Base-by-base conservation (phyloP, 1,284 basidiomycete genomes). In the Cutaneotrichosporon cutaneum region DNA sequence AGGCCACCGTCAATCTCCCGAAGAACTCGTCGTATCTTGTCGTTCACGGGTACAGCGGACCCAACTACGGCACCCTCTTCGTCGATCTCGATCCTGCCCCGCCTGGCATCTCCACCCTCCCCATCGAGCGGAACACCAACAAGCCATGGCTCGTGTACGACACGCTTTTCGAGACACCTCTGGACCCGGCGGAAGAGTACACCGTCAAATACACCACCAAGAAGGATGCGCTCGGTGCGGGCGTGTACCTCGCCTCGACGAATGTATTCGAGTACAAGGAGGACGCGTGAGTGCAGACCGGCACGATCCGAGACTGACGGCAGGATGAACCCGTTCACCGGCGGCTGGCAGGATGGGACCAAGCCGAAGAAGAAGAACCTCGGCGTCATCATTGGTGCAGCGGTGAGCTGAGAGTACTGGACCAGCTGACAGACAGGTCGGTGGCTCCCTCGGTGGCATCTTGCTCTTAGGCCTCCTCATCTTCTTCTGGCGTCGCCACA, bases 81-180 rank as follows among this genome's bases (percentile, higher is more conserved):
- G 8, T 51, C 16, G 48, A 51, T 27, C 18, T 51, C 18, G 18
- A 27, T 3, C 48, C 48, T 18, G 27, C 48, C 11, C 48, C 48
- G 10, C 48, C 48, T 3, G 48, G 48, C 4, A n/a, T 51, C 48
- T 51, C 48, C 26, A 51, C 24, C 27, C 48, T 51, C 27, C 48
- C 48, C 5, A 32, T 51, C 27, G 16, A 51, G 48, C 26, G 26
- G 9, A 18, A 51, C 26, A 51, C 48, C 13, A 51, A 51, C 48
- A 51, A 51, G 48, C 48, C 48, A 9, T 51, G 48, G 48, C 27
- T 51, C 2, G 18, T n/a, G 14, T 51, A 51, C 48, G 26, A 51
- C 48, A 18, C 48, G 0, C 18, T 51, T 16, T 51, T 51, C 26
- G 48, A 51, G 24, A 18, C 27, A 6, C 48, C 48, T 32, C 3